phyloP scores from a whole-genome alignment of 441 rosid species.

The Pelargonium australe region DNA sequence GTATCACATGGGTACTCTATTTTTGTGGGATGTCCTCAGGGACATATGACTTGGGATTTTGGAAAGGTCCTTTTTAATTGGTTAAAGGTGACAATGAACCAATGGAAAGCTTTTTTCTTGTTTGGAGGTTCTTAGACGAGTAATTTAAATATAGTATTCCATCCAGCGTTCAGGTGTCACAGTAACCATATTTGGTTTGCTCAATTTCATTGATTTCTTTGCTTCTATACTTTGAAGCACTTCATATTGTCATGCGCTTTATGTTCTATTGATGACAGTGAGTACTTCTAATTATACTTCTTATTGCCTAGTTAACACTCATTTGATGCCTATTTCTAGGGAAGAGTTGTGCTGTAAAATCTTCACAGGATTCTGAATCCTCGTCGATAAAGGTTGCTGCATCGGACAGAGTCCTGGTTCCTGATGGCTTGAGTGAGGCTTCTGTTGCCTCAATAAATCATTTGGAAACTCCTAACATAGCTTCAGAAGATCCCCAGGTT shows the following conservation, averaged over 20 bases:
- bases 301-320: slow-evolving; percentile 16
- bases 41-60: not conserved
- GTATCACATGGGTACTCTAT: not conserved
- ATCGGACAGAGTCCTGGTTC: slow-evolving; percentile 59
- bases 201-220: not conserved
- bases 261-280: not conserved
- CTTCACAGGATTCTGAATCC: slow-evolving; percentile 55
- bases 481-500: slow-evolving; percentile 55
- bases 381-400: slow-evolving; percentile 44
- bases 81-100: not conserved
- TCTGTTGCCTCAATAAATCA: slow-evolving; percentile 43
- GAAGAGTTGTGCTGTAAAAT: slow-evolving; percentile 55
- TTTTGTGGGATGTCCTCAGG: not conserved
- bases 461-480: slow-evolving; percentile 29
- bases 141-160: not conserved
- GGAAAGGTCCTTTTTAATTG: too few species aligned
- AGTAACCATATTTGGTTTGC: not conserved
- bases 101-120: not conserved
- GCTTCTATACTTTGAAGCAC: not conserved
- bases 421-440: slow-evolving; percentile 36
- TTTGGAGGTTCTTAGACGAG: not conserved
- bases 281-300: not conserved
- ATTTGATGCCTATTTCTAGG: slow-evolving; percentile 48
- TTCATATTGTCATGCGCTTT: not conserved
- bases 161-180: not conserved